phyloP scores from a whole-genome alignment of 2,329 filamentous ascomycete species.

The Monosporascus cannonballus region DNA sequence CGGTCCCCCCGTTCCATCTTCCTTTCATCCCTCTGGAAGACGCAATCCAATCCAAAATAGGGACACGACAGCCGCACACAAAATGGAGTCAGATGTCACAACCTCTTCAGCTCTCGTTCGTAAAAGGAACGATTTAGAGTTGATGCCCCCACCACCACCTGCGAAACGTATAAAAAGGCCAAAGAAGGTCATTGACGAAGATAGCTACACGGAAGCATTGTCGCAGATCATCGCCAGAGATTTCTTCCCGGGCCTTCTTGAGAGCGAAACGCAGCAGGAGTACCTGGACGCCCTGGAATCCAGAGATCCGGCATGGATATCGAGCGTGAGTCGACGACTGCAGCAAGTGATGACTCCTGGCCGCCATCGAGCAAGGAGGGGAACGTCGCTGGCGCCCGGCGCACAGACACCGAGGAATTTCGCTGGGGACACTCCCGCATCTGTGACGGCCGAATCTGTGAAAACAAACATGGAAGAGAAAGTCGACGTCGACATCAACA shows the following conservation, averaged over 20 bases:
- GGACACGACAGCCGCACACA: neutral
- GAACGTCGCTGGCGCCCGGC: conserved; percentile 25
- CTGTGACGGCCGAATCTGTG: conserved; percentile 38
- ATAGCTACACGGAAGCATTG: conserved; percentile 82
- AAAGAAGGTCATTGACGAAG: conserved; percentile 82
- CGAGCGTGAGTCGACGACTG: conserved; percentile 66
- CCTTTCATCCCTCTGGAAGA: too few relatives aligned
- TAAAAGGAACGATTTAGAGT: conserved; percentile 59
- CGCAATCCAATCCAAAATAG: too few relatives aligned
- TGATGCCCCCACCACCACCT: conserved; percentile 84
- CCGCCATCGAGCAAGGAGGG: conserved; percentile 32
- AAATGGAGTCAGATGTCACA: conserved; percentile 31
- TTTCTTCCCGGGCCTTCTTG: conserved; percentile 88
- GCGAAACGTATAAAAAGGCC: conserved; percentile 90
- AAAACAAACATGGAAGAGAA: conserved; percentile 31
- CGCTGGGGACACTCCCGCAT: conserved; percentile 68
- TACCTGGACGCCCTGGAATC: conserved; percentile 89
- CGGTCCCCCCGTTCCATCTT: too few relatives aligned
- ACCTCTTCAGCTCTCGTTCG: conserved; percentile 56
- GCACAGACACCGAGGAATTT: conserved; percentile 59
- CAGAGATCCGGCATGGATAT: conserved; percentile 78
- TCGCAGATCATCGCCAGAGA: conserved; percentile 94
- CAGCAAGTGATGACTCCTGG: conserved; percentile 78
- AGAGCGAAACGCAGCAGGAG: conserved; percentile 82
- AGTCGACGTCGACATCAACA: conserved; percentile 60